Conservation (phyloP, 2,329 filamentous ascomycete genomes). For the Xylariaceae sp. region DNA sequence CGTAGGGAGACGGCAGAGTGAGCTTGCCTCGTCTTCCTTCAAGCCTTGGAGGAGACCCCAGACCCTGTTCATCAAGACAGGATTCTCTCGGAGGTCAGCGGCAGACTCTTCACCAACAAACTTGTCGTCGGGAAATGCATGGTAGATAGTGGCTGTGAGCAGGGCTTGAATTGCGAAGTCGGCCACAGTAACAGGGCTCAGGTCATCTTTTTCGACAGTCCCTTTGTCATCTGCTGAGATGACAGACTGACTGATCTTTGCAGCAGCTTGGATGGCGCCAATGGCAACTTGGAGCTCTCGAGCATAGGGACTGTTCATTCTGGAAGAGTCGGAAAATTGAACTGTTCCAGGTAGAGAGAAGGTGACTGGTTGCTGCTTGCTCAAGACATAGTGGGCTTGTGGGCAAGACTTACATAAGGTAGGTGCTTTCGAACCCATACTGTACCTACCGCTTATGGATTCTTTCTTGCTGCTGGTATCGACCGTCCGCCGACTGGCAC, state of each 20-base stretch:
- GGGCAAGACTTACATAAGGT: no score
- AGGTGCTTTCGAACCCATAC: no score
- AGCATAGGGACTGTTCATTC: slow-evolving; percentile 26
- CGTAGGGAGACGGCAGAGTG: slow-evolving; percentile 29
- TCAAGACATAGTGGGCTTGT: no score
- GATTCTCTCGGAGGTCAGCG: slow-evolving; percentile 39
- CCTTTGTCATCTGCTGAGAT: slow-evolving; percentile 45
- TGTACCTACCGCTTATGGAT: no score
- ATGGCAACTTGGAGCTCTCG: slow-evolving; percentile 25
- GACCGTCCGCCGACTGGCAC: no score
- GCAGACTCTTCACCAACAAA: slow-evolving; percentile 56
- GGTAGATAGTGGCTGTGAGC: slow-evolving; percentile 44
- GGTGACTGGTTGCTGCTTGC: no score
- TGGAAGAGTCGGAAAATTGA: no score
- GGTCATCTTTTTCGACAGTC: slow-evolving; percentile 48
- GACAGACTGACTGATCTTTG: slow-evolving; percentile 45
- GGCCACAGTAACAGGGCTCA: slow-evolving; percentile 54
- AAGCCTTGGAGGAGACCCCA: slow-evolving; percentile 38
- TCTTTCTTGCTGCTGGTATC: no score
- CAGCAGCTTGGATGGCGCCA: slow-evolving; percentile 33
- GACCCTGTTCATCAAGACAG: slow-evolving; percentile 40
- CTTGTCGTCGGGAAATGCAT: slow-evolving; percentile 45
- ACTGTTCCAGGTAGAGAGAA: no score
- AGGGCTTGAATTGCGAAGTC: slow-evolving; percentile 58
- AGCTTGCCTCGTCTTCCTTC: slow-evolving; percentile 20